Evolutionary conservation across 1,284 basidiomycete species (phyloP), one percentile per base, ranked within the genome.

Genomic region (Vanrija pseudolonga): DNA sequence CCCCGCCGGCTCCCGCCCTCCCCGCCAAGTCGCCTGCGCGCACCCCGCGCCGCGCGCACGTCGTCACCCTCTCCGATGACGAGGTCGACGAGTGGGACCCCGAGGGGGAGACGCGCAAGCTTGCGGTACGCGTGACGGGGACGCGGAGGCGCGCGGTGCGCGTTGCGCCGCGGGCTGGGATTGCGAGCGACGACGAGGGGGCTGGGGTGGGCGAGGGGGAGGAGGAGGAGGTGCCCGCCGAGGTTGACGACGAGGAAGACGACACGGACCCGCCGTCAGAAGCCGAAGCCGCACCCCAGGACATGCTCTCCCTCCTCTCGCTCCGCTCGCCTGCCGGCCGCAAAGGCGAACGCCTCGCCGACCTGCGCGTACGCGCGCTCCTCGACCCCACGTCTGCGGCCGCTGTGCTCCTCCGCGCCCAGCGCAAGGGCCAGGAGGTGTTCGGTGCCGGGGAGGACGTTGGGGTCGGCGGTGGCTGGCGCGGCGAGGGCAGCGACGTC

Each of bases 71-170:
- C 5, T 66, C 64, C 3, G 68, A 71, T 22, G 72, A 69, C 42
- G 69, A 68, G 45, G 32, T 32, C 11, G 69, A 71, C 48, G 69
- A 70, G 51, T 71, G 62, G 60, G 68, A 69, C 48, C 64, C 66
- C 9, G 69, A 68, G 46, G 63, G 42, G 17, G 45, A 45, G 22
- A 47, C 49, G 26, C 48, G 42, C 18, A 45, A 12, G 32, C 32
- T 32, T 5, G 32, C 37, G 2, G 22, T 58, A 1, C 49, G 45
- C 6, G 50, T 58, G 11, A 37, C 39, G 7, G 56, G 56, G n/a
- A 58, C 56, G 32, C 39, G 45, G 26, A 49, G 68, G 7, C 22
- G 57, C 6, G 48, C 48, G 7, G 19, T 57, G 19, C 18, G 23
- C 18, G 17, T 55, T 4, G 28, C 24, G 1, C 36, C 47, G 26